Percentiles rank a stretch among this genome's conserved stretches.
These are phyloP conservation scores for Drechslerella coelobrocha DNA, from an alignment of 2,329 filamentous ascomycete species.

Conservation along the genomic window DNA sequence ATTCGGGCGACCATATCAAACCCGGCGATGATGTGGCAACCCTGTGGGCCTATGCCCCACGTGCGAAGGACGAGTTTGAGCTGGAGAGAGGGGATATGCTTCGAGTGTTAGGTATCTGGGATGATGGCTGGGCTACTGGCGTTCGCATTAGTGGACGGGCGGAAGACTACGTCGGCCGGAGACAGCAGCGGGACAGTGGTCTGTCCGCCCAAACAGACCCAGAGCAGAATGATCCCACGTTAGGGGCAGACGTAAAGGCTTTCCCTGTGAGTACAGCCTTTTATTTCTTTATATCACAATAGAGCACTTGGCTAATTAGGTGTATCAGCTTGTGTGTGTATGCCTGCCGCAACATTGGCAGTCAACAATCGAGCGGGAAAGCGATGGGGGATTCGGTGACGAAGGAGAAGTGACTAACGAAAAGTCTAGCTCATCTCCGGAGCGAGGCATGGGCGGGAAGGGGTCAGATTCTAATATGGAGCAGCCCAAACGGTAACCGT, in stretches of 20 bases:
- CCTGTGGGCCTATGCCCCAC: conserved; percentile 95
- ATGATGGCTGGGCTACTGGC: conserved; percentile 95
- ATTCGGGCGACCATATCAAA: conserved; percentile 94
- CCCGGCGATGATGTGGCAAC: conserved; percentile 87
- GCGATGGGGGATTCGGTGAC: conserved; percentile 40
- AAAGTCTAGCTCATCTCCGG: conserved; percentile 41
- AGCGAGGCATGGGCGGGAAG: conserved; percentile 15
- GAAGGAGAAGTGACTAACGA: conserved; percentile 25
- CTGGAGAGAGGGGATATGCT: conserved; percentile 96
- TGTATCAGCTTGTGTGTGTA: conserved; percentile 76
- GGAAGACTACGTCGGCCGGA: conserved; percentile 84
- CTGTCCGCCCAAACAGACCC: conserved; percentile 71
- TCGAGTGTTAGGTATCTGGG: conserved; percentile 98
- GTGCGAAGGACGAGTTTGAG: conserved; percentile 89
- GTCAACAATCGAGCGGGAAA: conserved; percentile 91
- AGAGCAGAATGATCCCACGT: conserved; percentile 44
- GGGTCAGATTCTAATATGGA: conserved; percentile 29
- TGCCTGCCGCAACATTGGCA: conserved; percentile 95
- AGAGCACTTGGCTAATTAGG: conserved; percentile 52
- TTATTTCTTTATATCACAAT: conserved; percentile 55
- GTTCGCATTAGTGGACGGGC: conserved; percentile 80
- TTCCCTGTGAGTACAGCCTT: conserved; percentile 46
- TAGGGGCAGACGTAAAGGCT: conserved; percentile 47
- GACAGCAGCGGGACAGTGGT: conserved; percentile 87
- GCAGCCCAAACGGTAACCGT: conserved; percentile 37